Base-by-base conservation (phyloP, 257 asterid species). In the Solanum appendiculatum region DNA sequence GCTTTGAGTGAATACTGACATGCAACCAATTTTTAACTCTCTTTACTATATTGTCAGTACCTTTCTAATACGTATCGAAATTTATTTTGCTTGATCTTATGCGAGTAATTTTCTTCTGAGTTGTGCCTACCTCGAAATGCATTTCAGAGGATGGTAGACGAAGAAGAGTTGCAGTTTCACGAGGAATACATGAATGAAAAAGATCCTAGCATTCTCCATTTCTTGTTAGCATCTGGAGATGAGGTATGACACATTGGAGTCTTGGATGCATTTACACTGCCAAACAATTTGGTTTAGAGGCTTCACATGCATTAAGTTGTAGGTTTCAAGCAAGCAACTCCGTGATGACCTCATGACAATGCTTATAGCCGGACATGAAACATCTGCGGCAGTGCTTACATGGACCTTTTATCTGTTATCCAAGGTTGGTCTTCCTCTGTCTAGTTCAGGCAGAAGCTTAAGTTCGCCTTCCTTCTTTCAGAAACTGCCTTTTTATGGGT, bases 301-400 rank as follows among this genome's bases (percentile, higher is more conserved):
- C 64, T 87, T 89, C 89, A 94, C 84, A 90, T 88, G 74, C 64
- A 34, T 86, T 89, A 86, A 86, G 85, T 81, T 90, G 60, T 90
- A 97, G 99, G 99, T 97, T 87, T 91, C 99, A 54, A 97, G 99
- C 94, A 97, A 97, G 89, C 99, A 97, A 93, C 98, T 97, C 82
- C 99, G 99, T 73, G 99, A 97, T 87, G 99, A 97, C 91, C 91
- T 97, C 84, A 97, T 97, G 99, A 97, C 99, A 85, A 31, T 97
- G 95, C 99, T 97, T 86, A 97, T 97, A 88, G 99, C 99, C 70
- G 99, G 99, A 85, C 99, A 97, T 86, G 99, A 97, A 91, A 97
- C 99, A 86, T 94, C 99, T 80, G 99, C 99, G 25, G 99, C 99
- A 86, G 96, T 97, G 85, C 94, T 97, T 88, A 97, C 99, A 13